phyloP scores from a whole-genome alignment of 2,329 filamentous ascomycete genomes.

The Neofusicoccum ribis region DNA sequence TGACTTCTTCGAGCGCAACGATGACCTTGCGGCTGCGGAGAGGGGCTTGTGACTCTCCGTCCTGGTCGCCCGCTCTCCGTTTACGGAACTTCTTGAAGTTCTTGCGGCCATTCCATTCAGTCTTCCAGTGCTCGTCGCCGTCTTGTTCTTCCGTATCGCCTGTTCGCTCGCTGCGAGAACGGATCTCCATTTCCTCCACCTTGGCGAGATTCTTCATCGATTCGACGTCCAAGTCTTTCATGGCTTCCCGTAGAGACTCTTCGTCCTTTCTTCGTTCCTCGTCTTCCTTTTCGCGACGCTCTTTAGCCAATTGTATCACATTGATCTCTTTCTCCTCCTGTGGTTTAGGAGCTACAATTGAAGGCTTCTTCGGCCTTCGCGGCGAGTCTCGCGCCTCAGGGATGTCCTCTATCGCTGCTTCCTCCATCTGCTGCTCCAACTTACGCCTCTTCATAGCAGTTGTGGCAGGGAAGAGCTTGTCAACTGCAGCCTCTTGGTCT shows the following conservation, averaged over 20 bases:
- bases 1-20: constrained; percentile 71
- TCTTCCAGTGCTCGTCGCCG: constrained; percentile 71
- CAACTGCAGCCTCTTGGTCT: constrained; percentile 30
- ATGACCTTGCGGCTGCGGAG: constrained; percentile 59
- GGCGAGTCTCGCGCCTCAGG: constrained; percentile 37
- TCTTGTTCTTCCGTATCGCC: constrained; percentile 34
- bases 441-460: constrained; percentile 77
- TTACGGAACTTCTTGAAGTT: constrained; percentile 90
- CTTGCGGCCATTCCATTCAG: constrained; percentile 87
- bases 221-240: constrained; percentile 68
- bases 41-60: constrained; percentile 39
- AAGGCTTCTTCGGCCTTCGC: constrained; percentile 25
- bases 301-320: constrained; percentile 63
- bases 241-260: constrained; percentile 55
- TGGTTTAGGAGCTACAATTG: constrained; percentile 22
- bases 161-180: constrained; percentile 32
- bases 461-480: constrained; percentile 68
- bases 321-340: constrained; percentile 61
- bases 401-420: not conserved
- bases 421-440: constrained; percentile 24
- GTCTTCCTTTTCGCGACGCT: constrained; percentile 55
- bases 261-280: constrained; percentile 61
- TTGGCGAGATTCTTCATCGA: constrained; percentile 73
- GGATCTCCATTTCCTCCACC: constrained; percentile 74
- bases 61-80: constrained; percentile 45